Evolutionary conservation across 306 rosid species (phyloP).

Genomic region (Medicago arabica): DNA sequence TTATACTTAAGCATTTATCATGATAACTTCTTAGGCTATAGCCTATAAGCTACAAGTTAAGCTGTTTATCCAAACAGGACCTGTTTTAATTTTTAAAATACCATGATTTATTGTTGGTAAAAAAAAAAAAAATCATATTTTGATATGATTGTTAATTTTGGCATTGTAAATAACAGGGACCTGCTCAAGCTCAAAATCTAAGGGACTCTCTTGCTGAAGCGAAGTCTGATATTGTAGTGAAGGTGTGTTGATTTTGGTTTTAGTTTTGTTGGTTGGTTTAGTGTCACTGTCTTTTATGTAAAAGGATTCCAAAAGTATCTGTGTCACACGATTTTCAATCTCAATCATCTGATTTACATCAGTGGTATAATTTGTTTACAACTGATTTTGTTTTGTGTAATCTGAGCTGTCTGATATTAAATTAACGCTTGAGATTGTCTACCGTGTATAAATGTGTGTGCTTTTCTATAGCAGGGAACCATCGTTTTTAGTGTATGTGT

Average conservation of each 20-base stretch:
- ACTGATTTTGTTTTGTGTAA: neutral
- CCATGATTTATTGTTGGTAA: neutral
- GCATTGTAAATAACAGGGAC: constrained; percentile 64
- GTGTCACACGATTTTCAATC: neutral
- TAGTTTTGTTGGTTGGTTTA: neutral
- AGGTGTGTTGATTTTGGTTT: constrained; percentile 56
- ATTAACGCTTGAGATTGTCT: neutral
- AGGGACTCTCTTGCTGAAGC: constrained; percentile 89
- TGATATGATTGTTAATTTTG: constrained; percentile 27
- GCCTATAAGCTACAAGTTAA: too few relatives aligned
- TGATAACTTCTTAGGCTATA: too few relatives aligned
- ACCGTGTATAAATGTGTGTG: neutral
- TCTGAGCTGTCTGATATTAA: neutral
- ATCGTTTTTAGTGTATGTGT: neutral
- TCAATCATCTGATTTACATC: neutral
- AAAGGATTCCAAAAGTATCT: neutral
- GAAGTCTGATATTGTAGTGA: constrained; percentile 87
- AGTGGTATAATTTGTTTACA: neutral
- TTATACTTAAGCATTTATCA: too few relatives aligned
- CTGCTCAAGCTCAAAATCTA: constrained; percentile 97
- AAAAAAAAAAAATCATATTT: neutral
- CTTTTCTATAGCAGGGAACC: neutral
- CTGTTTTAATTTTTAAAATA: neutral
- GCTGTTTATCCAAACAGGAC: too few relatives aligned
- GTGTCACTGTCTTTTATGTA: neutral